Evolutionary conservation across 2,329 filamentous ascomycete species (phyloP).

Genomic region (Venturia oleaginea): DNA sequence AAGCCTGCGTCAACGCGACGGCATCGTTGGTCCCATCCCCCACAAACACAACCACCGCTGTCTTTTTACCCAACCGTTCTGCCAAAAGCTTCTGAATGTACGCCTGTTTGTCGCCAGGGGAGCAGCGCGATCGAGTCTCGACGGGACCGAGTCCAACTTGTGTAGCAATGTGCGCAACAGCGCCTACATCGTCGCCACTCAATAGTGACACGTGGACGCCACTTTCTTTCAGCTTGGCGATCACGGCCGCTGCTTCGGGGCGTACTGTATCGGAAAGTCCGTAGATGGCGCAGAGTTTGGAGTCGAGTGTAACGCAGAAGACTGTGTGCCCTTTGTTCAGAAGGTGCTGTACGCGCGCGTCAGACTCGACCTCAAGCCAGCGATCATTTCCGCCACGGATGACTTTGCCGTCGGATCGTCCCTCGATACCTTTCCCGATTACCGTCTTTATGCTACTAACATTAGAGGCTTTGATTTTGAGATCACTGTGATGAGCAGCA

Average conservation of each 20-base stretch:
- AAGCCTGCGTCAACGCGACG: conserved; percentile 59
- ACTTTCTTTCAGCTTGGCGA: conserved; percentile 41
- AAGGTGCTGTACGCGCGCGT: conserved; percentile 26
- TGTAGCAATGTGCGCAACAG: conserved; percentile 31
- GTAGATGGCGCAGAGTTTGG: conserved; percentile 37
- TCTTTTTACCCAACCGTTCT: neutral
- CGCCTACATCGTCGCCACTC: conserved; percentile 45
- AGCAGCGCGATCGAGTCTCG: conserved; percentile 38
- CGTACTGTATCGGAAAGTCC: conserved; percentile 41
- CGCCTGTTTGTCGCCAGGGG: conserved; percentile 45
- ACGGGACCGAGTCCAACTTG: conserved; percentile 30
- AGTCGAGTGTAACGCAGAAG: conserved; percentile 48
- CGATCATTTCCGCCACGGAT: conserved; percentile 39
- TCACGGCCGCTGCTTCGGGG: conserved; percentile 41
- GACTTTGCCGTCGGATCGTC: conserved; percentile 22
- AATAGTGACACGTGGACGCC: conserved; percentile 46
- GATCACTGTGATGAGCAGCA: conserved; percentile 29
- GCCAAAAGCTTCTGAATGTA: conserved; percentile 35
- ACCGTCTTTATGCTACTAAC: conserved; percentile 27
- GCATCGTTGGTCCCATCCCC: conserved; percentile 78
- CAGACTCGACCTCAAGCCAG: conserved; percentile 34
- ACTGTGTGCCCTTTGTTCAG: conserved; percentile 38
- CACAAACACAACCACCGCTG: conserved; percentile 51
- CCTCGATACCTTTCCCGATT: conserved; percentile 37
- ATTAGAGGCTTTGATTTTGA: conserved; percentile 1